A percentile compares a stretch with the other conserved stretches of the same genome.
phyloP scores from a whole-genome alignment of 768 basidiomycete genomes.

The Phylloporus rhodoxanthus region DNA sequence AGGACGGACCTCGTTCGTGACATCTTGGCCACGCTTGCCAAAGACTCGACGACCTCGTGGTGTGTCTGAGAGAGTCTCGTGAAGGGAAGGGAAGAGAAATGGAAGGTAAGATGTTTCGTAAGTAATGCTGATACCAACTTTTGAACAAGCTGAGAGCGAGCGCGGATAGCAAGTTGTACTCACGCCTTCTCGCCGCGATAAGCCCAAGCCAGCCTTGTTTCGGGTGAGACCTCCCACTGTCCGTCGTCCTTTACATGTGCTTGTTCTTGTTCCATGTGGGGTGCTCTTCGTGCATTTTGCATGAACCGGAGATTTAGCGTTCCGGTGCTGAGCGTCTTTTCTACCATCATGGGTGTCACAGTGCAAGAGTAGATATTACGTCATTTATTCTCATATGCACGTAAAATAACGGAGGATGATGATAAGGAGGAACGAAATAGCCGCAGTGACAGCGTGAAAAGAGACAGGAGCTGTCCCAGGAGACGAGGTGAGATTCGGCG shows the following conservation, averaged over 20 bases:
- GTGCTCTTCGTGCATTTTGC: slow-evolving; percentile 58
- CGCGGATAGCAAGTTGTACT: slow-evolving; percentile 2
- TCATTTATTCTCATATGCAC: background rate
- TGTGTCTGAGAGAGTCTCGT: slow-evolving; percentile 19
- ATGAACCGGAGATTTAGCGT: slow-evolving; percentile 66
- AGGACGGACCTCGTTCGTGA: slow-evolving; percentile 25
- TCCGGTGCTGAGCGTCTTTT: slow-evolving; percentile 55
- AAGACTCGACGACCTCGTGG: slow-evolving; percentile 51
- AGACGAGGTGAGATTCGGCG: too few species aligned
- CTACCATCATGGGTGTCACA: slow-evolving; percentile 17
- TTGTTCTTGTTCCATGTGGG: slow-evolving; percentile 45
- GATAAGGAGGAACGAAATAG: too few species aligned
- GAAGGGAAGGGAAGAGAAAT: slow-evolving; percentile 48
- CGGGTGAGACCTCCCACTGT: slow-evolving; percentile 56
- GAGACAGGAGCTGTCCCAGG: too few species aligned
- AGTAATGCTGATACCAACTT: slow-evolving; percentile 32
- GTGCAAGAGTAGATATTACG: background rate
- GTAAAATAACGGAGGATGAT: too few species aligned
- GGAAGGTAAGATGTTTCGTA: slow-evolving; percentile 64
- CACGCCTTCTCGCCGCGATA: slow-evolving; percentile 27
- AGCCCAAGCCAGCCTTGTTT: slow-evolving; percentile 51
- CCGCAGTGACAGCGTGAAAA: too few species aligned
- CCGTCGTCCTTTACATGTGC: slow-evolving; percentile 57
- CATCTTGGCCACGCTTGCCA: slow-evolving; percentile 36
- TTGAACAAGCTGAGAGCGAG: too few species aligned